Conservation (phyloP, 306 rosid species). For the Sicyos edulis region DNA sequence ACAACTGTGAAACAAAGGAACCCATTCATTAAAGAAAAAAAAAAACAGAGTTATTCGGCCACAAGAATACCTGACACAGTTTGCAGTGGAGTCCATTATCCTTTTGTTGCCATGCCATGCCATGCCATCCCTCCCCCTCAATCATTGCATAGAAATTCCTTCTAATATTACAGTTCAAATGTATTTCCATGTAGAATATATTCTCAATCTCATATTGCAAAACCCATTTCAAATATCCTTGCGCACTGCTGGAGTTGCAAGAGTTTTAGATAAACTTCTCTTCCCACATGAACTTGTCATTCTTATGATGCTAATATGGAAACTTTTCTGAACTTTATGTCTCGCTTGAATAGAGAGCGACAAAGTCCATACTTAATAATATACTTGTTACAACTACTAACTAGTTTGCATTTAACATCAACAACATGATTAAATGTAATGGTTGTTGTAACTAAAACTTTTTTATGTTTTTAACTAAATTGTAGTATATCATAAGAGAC, state of each 20-base stretch:
- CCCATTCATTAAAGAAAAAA: slow-evolving; percentile 1
- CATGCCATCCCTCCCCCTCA: neutral
- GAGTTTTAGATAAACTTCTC: slow-evolving; percentile 1
- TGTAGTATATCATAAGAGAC: too few species aligned
- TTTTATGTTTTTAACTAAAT: neutral
- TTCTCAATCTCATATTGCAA: neutral
- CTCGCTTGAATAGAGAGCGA: too few species aligned
- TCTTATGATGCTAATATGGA: too few species aligned
- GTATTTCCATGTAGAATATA: neutral
- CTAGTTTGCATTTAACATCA: too few species aligned
- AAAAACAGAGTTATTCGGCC: slow-evolving; percentile 20
- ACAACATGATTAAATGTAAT: too few species aligned
- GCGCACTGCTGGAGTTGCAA: neutral
- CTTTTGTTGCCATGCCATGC: slow-evolving; percentile 15
- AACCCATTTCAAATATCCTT: neutral
- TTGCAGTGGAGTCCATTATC: slow-evolving; percentile 17
- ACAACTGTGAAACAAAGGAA: slow-evolving; percentile 10
- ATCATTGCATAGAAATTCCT: slow-evolving; percentile 10
- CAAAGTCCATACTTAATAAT: too few species aligned
- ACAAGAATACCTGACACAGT: slow-evolving; percentile 18
- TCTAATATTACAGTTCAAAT: neutral
- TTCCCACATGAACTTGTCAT: neutral
- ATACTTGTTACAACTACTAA: too few species aligned
- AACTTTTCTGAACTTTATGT: too few species aligned
- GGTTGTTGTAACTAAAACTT: neutral